Conservation (phyloP, 768 basidiomycete genomes). For the Naematelia encephala region DNA sequence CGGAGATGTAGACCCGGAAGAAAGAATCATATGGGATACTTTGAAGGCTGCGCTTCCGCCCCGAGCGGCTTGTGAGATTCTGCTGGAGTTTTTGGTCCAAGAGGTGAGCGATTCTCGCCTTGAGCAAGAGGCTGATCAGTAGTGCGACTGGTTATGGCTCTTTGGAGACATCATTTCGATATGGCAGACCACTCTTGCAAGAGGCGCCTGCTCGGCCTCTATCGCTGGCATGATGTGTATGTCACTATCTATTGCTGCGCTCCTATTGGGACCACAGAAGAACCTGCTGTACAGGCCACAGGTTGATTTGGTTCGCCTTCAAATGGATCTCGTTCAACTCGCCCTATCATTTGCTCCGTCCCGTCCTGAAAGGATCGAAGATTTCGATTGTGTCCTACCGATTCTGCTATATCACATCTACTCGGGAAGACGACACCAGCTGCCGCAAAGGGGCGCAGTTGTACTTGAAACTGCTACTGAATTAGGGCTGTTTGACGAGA, state of each 20-base stretch:
- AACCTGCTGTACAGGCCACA: neutral
- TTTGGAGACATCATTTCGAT: neutral
- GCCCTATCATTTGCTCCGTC: neutral
- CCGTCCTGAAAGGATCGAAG: no score
- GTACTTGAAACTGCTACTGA: neutral
- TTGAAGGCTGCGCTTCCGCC: slow-evolving; percentile 13
- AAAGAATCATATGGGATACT: slow-evolving; percentile 17
- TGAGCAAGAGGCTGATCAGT: neutral
- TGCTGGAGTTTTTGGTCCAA: slow-evolving; percentile 22
- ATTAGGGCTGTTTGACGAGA: neutral
- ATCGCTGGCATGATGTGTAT: slow-evolving; percentile 20
- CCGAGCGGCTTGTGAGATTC: slow-evolving; percentile 12
- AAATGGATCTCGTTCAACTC: neutral
- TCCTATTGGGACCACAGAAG: slow-evolving; percentile 8
- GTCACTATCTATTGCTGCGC: slow-evolving; percentile 12
- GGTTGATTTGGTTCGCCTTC: neutral
- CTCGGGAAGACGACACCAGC: neutral
- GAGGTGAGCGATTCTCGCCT: slow-evolving; percentile 13
- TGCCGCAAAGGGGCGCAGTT: neutral
- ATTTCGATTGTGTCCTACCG: neutral
- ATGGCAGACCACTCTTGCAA: slow-evolving; percentile 8
- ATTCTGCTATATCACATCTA: slow-evolving; percentile 5
- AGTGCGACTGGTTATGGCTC: slow-evolving; percentile 30
- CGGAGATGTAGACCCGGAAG: slow-evolving; percentile 3
- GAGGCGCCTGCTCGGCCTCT: slow-evolving; percentile 2